Evolutionary conservation across 225 moss, liverwort and hornwort genomes (phyloP).

Genomic region (Antitrichia curtipendula): DNA sequence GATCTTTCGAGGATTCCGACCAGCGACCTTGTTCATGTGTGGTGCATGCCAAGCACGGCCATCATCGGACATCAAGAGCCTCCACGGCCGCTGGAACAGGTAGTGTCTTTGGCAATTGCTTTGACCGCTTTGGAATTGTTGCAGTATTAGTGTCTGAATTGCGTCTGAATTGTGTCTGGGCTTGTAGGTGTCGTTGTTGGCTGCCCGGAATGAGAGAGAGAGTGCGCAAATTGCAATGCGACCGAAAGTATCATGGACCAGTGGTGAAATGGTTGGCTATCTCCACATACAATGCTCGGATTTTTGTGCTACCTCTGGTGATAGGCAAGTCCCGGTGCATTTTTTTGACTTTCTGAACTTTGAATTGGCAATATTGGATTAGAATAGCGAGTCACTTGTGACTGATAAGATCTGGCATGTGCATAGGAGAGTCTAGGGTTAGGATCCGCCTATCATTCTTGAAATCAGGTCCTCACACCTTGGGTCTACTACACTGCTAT

Average conservation of each 20-base stretch:
- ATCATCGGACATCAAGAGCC: slow-evolving; percentile 81
- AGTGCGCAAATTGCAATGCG: slow-evolving; percentile 78
- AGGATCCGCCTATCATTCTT: not conserved
- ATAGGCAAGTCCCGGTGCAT: slow-evolving; percentile 37
- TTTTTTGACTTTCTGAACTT: not conserved
- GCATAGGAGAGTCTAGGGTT: not conserved
- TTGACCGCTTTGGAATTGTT: not conserved
- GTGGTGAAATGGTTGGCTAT: slow-evolving; percentile 63
- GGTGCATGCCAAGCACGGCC: slow-evolving; percentile 80
- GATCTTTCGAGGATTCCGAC: slow-evolving; percentile 52
- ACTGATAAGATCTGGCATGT: not conserved
- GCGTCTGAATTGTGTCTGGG: not conserved
- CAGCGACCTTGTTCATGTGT: slow-evolving; percentile 61
- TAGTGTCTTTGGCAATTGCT: not conserved
- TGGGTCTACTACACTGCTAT: not conserved
- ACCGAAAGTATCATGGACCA: slow-evolving; percentile 62
- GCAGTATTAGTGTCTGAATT: not conserved
- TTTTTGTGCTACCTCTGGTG: slow-evolving; percentile 45
- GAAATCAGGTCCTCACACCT: not conserved
- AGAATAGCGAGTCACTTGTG: not conserved
- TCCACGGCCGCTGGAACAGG: slow-evolving; percentile 69
- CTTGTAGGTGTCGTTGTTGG: slow-evolving; percentile 47
- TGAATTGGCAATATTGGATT: not conserved
- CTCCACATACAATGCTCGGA: slow-evolving; percentile 79
- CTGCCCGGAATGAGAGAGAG: slow-evolving; percentile 81